Percentiles rank a stretch among this genome's conserved stretches.
phyloP scores from a whole-genome alignment of 2,329 filamentous ascomycete species.

The Exophiala dermatitidis region DNA sequence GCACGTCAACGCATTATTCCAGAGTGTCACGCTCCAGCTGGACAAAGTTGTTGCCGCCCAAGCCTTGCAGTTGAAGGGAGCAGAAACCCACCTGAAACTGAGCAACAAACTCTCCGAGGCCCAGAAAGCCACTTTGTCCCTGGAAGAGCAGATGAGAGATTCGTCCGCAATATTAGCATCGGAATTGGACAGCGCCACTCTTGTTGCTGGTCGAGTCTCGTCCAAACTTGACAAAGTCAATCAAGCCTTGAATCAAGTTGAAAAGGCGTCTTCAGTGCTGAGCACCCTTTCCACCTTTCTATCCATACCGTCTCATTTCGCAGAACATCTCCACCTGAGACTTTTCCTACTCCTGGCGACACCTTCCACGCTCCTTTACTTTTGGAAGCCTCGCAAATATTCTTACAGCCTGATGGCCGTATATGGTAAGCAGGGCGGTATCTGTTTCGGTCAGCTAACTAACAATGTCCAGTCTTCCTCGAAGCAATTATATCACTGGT shows the following conservation, averaged over 20 bases:
- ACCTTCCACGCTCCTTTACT: constrained; percentile 8
- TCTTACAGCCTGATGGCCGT: constrained; percentile 12
- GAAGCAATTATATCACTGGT: constrained; percentile 13
- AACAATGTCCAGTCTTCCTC: constrained; percentile 11
- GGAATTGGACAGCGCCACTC: constrained; percentile 13
- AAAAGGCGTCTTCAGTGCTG: constrained; percentile 15
- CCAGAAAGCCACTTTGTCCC: constrained; percentile 10
- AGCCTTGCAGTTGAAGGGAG: constrained; percentile 5
- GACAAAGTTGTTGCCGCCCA: constrained; percentile 5
- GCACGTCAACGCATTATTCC: constrained; percentile 9
- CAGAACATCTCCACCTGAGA: constrained; percentile 13
- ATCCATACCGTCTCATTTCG: constrained; percentile 12
- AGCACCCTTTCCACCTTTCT: constrained; percentile 13
- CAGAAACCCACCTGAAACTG: constrained; percentile 7
- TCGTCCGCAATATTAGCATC: constrained; percentile 11
- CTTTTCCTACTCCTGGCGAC: constrained; percentile 11
- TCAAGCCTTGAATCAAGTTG: constrained; percentile 13
- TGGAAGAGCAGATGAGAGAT: constrained; percentile 8
- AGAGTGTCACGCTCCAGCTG: constrained; percentile 5
- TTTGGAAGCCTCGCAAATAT: constrained; percentile 15
- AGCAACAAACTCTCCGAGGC: constrained; percentile 8
- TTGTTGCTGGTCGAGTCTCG: constrained; percentile 11
- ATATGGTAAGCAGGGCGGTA: constrained; percentile 11
- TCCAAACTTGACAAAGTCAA: constrained; percentile 18
- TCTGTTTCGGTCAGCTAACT: background rate